phyloP scores from a whole-genome alignment of 495 filamentous ascomycete species.

The Penicillium canescens region DNA sequence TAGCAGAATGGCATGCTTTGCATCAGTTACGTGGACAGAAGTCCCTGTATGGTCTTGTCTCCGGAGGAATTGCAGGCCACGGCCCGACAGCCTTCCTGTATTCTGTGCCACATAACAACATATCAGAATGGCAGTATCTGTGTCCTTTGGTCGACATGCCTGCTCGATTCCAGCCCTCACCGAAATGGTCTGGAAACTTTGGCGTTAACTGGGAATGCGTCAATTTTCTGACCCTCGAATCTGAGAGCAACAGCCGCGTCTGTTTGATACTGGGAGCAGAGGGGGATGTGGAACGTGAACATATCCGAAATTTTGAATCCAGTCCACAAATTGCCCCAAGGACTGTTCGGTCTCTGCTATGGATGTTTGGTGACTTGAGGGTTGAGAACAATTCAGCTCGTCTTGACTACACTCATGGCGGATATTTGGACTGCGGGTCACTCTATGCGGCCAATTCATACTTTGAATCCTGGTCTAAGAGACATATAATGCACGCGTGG shows the following conservation, averaged over 20 bases:
- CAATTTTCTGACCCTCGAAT: constrained; percentile 15
- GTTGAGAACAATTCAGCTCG: neutral
- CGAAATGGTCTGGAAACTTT: constrained; percentile 16
- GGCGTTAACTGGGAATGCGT: constrained; percentile 19
- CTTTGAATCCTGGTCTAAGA: constrained; percentile 12
- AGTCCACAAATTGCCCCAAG: constrained; percentile 4
- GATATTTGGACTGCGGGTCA: constrained; percentile 16
- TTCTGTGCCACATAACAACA: neutral
- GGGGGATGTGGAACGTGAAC: constrained; percentile 8
- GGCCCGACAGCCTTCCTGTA: constrained; percentile 14
- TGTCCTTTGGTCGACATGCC: neutral
- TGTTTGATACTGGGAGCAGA: constrained; percentile 19
- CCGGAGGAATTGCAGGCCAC: constrained; percentile 7
- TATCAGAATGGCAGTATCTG: neutral
- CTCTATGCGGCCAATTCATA: constrained; percentile 21
- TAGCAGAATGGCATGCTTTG: constrained; percentile 8
- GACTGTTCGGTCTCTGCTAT: constrained; percentile 10
- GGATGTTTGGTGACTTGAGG: constrained; percentile 11
- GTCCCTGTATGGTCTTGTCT: constrained; percentile 11
- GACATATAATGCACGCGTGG: constrained; percentile 13
- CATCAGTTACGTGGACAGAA: constrained; percentile 6
- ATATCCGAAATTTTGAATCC: neutral
- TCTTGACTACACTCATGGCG: constrained; percentile 8
- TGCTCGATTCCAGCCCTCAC: neutral
- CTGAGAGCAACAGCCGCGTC: neutral